A percentile compares a stretch with the other conserved stretches of the same genome.
Conservation (phyloP, 1,284 basidiomycete genomes). For the Sanghuangporus baumii region DNA sequence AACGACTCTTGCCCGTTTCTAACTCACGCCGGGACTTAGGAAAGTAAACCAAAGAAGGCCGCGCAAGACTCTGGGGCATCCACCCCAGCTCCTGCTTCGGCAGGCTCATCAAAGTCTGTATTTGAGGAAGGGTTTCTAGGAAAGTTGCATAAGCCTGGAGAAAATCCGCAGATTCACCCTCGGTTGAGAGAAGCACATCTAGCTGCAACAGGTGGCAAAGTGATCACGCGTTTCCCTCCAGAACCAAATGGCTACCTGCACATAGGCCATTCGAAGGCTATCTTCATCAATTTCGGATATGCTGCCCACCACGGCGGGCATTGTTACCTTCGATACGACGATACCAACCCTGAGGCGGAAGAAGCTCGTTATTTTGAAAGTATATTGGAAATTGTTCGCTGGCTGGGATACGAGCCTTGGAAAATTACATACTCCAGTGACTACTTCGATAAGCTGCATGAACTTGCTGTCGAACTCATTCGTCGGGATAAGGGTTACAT, state of each 20-base stretch:
- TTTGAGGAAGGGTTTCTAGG: constrained; percentile 97
- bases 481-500: constrained; percentile 91
- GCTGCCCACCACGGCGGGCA: constrained; percentile 88
- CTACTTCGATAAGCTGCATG: constrained; percentile 88
- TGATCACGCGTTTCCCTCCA: constrained; percentile 97
- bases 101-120: constrained; percentile 57
- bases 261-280: constrained; percentile 97
- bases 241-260: constrained; percentile 98
- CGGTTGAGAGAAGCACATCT: constrained; percentile 82
- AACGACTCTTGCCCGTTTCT: neutral
- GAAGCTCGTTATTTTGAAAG: constrained; percentile 95
- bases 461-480: constrained; percentile 89
- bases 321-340: constrained; percentile 94
- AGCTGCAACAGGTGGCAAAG: constrained; percentile 73
- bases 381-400: constrained; percentile 92
- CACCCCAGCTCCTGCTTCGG: constrained; percentile 32
- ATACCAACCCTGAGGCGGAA: constrained; percentile 98
- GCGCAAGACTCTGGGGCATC: constrained; percentile 17
- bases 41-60: constrained; percentile 43
- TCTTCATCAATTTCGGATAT: constrained; percentile 98
- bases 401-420: constrained; percentile 98
- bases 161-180: constrained; percentile 84
- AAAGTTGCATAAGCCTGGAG: constrained; percentile 89
- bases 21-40: neutral
- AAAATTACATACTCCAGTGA: constrained; percentile 99